These are phyloP conservation scores for Leptographium radiaticola DNA, from an alignment of 2,329 filamentous ascomycete genomes.

Conservation along the genomic window DNA sequence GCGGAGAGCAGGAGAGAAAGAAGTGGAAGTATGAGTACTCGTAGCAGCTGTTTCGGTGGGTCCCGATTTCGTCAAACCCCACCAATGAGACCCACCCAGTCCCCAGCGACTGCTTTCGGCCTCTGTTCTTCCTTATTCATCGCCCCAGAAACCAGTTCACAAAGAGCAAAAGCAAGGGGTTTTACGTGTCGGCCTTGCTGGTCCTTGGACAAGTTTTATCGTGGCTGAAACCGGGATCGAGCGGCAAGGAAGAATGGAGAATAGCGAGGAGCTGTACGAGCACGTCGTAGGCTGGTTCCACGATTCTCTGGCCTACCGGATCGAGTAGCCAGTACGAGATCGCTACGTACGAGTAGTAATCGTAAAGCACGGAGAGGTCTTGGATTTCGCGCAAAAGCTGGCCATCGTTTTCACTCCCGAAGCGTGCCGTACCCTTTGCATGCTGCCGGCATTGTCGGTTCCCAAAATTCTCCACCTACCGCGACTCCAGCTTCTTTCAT, in stretches of 20 bases:
- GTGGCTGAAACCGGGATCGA: not conserved
- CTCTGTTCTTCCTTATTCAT: not conserved
- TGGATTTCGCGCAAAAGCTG: not conserved
- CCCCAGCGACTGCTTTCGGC: not conserved
- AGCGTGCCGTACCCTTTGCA: not conserved
- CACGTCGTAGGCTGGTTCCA: no score
- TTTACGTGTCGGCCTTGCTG: not conserved
- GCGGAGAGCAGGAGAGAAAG: not conserved
- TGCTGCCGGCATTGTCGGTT: not conserved
- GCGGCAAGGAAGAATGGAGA: not conserved
- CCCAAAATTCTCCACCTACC: not conserved
- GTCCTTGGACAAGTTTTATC: not conserved
- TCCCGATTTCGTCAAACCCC: not conserved
- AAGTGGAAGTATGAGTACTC: not conserved
- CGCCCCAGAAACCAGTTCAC: not conserved
- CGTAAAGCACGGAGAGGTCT: no score
- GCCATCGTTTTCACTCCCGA: not conserved
- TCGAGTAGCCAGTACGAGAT: no score
- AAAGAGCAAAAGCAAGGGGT: not conserved
- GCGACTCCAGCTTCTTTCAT: not conserved
- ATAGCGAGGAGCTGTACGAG: no score
- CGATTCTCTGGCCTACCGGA: no score
- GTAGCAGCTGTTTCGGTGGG: not conserved
- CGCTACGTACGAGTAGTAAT: no score
- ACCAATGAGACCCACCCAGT: not conserved